phyloP scores from a whole-genome alignment of 2,329 filamentous ascomycete genomes.

The Fusarium kyushuense region DNA sequence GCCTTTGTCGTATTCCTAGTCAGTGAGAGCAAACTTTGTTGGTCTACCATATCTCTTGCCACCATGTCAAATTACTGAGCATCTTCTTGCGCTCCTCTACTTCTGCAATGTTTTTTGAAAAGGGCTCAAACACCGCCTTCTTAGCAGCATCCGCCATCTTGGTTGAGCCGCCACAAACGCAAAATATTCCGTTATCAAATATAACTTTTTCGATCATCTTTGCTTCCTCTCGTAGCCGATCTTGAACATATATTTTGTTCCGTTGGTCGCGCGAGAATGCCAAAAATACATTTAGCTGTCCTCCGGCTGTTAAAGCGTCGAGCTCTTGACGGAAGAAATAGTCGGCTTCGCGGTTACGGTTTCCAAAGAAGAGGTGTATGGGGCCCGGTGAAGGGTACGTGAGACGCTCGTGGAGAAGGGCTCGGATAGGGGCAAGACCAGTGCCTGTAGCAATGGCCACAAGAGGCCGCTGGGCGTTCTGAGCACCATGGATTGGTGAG shows the following conservation, averaged over 20 bases:
- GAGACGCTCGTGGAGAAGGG: constrained; percentile 81
- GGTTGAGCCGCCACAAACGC: constrained; percentile 68
- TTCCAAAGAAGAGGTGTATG: constrained; percentile 83
- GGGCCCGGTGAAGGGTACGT: constrained; percentile 50
- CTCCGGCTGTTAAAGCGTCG: constrained; percentile 53
- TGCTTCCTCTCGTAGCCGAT: constrained; percentile 62
- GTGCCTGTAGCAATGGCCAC: constrained; percentile 88
- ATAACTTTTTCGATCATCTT: constrained; percentile 52
- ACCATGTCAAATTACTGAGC: constrained; percentile 58
- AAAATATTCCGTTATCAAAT: constrained; percentile 59
- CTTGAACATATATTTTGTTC: constrained; percentile 68
- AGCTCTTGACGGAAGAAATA: constrained; percentile 88
- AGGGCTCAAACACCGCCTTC: constrained; percentile 62
- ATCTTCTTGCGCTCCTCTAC: constrained; percentile 56
- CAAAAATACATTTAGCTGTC: constrained; percentile 53
- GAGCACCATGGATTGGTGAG: constrained; percentile 56
- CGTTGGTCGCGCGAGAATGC: constrained; percentile 63
- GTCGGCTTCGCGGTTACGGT: constrained; percentile 78
- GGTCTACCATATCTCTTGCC: constrained; percentile 70
- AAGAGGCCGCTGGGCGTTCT: constrained; percentile 65
- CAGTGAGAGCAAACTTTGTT: neutral
- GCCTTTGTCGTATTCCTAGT: neutral
- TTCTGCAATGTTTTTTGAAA: constrained; percentile 54
- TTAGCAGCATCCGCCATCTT: constrained; percentile 70
- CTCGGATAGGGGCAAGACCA: constrained; percentile 85